Conservation (phyloP, 106 monocot genomes). For the Narthecium ossifragum region DNA sequence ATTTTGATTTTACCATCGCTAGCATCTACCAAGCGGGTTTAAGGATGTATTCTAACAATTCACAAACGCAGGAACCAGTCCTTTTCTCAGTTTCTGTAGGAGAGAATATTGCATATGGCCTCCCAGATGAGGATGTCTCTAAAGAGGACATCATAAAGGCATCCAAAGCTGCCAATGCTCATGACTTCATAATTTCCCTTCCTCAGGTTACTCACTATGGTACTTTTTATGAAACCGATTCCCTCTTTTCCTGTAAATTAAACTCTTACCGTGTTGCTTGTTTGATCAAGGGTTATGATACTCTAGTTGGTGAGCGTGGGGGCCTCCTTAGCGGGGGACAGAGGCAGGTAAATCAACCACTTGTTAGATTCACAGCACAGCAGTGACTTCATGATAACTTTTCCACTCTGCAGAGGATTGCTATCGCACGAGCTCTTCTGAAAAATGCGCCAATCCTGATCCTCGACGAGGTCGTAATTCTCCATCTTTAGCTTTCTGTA, state of each 20-base stretch:
- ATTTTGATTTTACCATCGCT: too few relatives aligned
- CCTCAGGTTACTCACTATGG: too few relatives aligned
- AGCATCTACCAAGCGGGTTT: too few relatives aligned
- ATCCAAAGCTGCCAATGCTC: conserved; percentile 99
- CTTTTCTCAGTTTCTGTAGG: conserved; percentile 94
- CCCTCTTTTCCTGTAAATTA: too few relatives aligned
- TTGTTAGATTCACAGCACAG: neutral
- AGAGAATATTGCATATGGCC: conserved; percentile 96
- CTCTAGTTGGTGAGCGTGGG: conserved; percentile 87
- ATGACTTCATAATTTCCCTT: conserved; percentile 92
- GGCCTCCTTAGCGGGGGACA: conserved; percentile 93
- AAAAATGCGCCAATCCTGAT: conserved; percentile 93
- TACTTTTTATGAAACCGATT: too few relatives aligned
- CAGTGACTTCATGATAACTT: neutral
- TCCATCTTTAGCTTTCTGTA: conserved; percentile 1
- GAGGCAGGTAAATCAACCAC: conserved; percentile 59
- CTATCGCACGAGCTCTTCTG: conserved; percentile 91
- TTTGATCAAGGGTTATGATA: conserved; percentile 84
- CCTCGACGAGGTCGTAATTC: conserved; percentile 84
- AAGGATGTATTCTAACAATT: too few relatives aligned
- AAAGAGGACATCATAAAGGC: conserved; percentile 92
- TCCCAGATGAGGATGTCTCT: conserved; percentile 91
- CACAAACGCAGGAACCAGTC: conserved; percentile 69
- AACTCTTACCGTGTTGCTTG: too few relatives aligned
- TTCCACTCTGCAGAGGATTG: conserved; percentile 64